A percentile compares a stretch with the other conserved stretches of the same genome.
These are phyloP conservation scores for Globisporangium yorkense DNA, from an alignment of 352 stramenopile genomes.

Conservation along the genomic window DNA sequence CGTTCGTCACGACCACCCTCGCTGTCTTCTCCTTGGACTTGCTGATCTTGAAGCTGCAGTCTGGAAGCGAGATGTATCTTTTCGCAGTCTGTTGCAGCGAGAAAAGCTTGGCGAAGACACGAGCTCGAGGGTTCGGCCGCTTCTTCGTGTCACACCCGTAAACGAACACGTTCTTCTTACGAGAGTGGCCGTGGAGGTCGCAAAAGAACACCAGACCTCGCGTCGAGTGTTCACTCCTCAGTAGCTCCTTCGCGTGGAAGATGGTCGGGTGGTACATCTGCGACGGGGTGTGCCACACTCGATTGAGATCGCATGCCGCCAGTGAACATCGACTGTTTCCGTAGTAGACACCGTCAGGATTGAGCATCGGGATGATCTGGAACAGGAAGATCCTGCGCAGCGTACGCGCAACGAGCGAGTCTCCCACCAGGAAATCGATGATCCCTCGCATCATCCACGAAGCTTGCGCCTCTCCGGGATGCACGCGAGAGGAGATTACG, in stretches of 20 bases:
- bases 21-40: constrained; percentile 77
- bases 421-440: constrained; percentile 86
- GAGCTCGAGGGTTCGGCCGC: constrained; percentile 59
- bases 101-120: constrained; percentile 70
- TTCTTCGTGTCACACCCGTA: constrained; percentile 93
- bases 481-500: constrained; percentile 84
- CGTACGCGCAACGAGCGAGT: constrained; percentile 43
- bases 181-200: constrained; percentile 90
- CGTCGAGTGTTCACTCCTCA: constrained; percentile 41
- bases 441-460: constrained; percentile 93
- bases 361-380: constrained; percentile 91
- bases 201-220: constrained; percentile 81
- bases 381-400: constrained; percentile 90
- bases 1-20: constrained; percentile 74
- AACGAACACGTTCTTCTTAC: constrained; percentile 94
- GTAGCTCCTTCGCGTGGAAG: constrained; percentile 76
- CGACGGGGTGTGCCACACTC: constrained; percentile 80
- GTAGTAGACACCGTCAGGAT: constrained; percentile 91
- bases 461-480: constrained; percentile 88
- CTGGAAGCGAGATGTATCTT: constrained; percentile 52
- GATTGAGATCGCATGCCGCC: constrained; percentile 82
- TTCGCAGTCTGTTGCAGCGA: constrained; percentile 58
- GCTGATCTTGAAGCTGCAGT: constrained; percentile 82
- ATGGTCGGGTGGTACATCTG: constrained; percentile 83
- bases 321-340: constrained; percentile 91